phyloP scores from a whole-genome alignment of 371 early-diverging fungal species.

The Dentiscutata heterogama region DNA sequence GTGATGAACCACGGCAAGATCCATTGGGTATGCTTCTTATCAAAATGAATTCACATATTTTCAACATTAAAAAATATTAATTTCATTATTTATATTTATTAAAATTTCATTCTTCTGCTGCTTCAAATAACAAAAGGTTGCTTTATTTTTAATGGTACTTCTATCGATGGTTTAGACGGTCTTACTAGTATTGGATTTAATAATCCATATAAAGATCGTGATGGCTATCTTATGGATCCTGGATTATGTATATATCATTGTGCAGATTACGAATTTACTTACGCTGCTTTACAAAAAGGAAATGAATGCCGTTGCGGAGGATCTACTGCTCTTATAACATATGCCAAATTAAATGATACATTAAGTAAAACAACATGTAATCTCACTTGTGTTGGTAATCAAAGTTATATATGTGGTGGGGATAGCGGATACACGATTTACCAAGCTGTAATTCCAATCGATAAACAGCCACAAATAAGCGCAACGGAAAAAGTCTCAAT shows the following conservation, averaged over 20 bases:
- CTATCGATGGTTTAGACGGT: not conserved
- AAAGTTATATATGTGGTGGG: not conserved
- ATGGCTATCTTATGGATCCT: not conserved
- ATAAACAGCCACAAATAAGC: not conserved
- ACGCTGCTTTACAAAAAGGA: not conserved
- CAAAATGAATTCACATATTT: too few species aligned
- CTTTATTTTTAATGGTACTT: not conserved
- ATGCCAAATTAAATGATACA: not conserved
- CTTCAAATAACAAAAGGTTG: not conserved
- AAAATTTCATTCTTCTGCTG: too few species aligned
- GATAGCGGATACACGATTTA: constrained; percentile 13
- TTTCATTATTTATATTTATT: too few species aligned
- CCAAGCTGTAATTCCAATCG: not conserved
- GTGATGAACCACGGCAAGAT: too few species aligned
- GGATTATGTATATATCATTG: not conserved
- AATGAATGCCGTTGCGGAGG: not conserved
- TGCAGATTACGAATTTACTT: constrained; percentile 9
- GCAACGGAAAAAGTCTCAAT: not conserved
- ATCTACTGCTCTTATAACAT: not conserved
- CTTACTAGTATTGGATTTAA: not conserved
- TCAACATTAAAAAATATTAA: too few species aligned
- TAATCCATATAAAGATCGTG: not conserved
- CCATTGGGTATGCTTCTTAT: too few species aligned
- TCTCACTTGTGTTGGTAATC: not conserved
- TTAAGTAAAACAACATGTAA: not conserved